Conservation (phyloP, 495 filamentous ascomycete genomes). For the Xeromyces bisporus region DNA sequence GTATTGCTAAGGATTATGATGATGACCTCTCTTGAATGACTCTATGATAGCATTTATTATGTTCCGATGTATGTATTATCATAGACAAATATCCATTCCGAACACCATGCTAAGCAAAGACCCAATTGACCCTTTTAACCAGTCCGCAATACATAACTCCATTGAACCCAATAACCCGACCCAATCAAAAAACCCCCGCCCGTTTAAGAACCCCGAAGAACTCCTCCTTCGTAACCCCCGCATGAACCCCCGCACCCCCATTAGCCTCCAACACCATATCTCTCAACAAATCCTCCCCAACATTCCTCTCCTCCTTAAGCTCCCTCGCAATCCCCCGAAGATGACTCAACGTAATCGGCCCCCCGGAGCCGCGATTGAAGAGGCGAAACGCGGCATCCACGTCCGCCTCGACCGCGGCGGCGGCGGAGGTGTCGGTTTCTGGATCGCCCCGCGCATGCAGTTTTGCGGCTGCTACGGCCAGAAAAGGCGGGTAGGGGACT, state of each 20-base stretch:
- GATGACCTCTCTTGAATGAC: too few species aligned
- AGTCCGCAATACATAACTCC: too few species aligned
- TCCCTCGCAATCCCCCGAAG: slow-evolving; percentile 64
- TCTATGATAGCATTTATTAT: too few species aligned
- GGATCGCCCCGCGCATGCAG: slow-evolving; percentile 35
- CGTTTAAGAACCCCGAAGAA: slow-evolving; percentile 75
- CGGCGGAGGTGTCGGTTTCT: slow-evolving; percentile 31
- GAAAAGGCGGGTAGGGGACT: slow-evolving; percentile 57
- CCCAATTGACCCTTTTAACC: too few species aligned
- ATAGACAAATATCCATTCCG: too few species aligned
- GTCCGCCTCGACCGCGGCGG: slow-evolving; percentile 45
- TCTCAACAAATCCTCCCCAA: slow-evolving; percentile 60
- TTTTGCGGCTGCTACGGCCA: slow-evolving; percentile 74
- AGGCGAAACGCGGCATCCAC: slow-evolving; percentile 64
- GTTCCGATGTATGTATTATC: too few species aligned
- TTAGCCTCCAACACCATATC: slow-evolving; percentile 94
- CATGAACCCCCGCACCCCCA: slow-evolving; percentile 52
- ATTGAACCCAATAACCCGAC: too few species aligned
- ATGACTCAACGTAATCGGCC: slow-evolving; percentile 54
- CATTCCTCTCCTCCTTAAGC: slow-evolving; percentile 55
- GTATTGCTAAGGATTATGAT: too few species aligned
- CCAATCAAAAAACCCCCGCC: slow-evolving; percentile 59
- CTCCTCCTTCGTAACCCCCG: slow-evolving; percentile 58
- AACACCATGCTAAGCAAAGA: too few species aligned
- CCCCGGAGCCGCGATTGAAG: slow-evolving; percentile 42